Evolutionary conservation across 177 flowering plant species (phyloP).

Genomic region (Vitis hybrid): DNA sequence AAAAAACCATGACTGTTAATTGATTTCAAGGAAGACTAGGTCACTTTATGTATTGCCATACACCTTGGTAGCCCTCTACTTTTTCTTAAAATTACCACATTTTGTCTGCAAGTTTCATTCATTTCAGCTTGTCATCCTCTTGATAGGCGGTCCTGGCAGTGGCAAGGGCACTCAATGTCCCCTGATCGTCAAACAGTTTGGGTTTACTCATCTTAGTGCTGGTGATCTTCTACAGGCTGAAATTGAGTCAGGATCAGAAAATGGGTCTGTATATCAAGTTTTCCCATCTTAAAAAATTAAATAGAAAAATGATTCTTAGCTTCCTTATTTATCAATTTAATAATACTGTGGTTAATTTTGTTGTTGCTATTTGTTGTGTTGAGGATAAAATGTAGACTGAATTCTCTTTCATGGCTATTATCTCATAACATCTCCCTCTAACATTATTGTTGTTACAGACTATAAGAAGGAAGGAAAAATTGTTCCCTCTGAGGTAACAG

Average conservation of each 20-base stretch:
- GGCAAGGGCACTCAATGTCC: slow-evolving; percentile 69
- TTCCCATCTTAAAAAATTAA: not conserved
- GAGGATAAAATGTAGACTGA: not conserved
- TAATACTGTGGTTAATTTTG: not conserved
- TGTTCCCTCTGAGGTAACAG: slow-evolving; percentile 48
- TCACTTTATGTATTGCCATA: no score
- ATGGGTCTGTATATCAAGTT: slow-evolving; percentile 28
- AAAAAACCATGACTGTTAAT: no score
- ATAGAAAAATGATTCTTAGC: not conserved
- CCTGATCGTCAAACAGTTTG: slow-evolving; percentile 46
- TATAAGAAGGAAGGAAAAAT: slow-evolving; percentile 43
- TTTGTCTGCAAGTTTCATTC: no score
- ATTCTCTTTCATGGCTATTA: not conserved
- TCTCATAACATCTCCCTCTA: not conserved
- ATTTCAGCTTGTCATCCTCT: not conserved
- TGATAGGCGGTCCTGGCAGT: slow-evolving; percentile 70
- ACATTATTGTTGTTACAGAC: slow-evolving; percentile 11
- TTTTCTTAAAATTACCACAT: no score
- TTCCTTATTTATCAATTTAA: not conserved
- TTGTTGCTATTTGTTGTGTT: not conserved
- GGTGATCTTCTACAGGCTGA: slow-evolving; percentile 68
- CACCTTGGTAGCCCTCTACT: not conserved
- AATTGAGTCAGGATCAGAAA: slow-evolving; percentile 40
- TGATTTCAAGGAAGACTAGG: no score
- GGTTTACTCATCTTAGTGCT: slow-evolving; percentile 56